Evolutionary conservation across 305 asterid species (phyloP), one percentile per base, ranked within the genome.

Genomic region (Salvia sclarea): DNA sequence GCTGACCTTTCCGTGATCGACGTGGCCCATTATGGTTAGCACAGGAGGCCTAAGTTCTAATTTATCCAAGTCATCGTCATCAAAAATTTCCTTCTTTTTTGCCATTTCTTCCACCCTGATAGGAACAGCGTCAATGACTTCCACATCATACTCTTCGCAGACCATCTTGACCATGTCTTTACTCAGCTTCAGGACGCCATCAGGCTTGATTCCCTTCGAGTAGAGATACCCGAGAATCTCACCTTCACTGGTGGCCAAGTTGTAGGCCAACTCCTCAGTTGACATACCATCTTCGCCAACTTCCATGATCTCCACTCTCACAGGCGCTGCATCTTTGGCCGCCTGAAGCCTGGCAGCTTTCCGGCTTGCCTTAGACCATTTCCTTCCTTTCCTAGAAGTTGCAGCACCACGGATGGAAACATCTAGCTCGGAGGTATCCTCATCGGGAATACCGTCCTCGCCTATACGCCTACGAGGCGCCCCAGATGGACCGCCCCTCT

Each of bases 1-100:
- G 61, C 82, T 65, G 65, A 91, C 99, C 95, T 95, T 95, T 82
- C 99, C 99, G 78, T 95, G 99, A 80, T 95, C 99, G 72, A 95
- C 99, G 70, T 95, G 99, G 35, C 99, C 98, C 99, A 95, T 95
- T 72, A 95, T 91, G 69, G 99, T 91, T 63, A 95, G 75, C 70
- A 95, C 96, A 38, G 99, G 97, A 69, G 99, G 97, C 75, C 99
- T 80, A 61, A 88, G 85, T 83, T 85, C 83, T 75, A 95, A 78
- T 35, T 89, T 88, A 76, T 89, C 98, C 62, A 95, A 65, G 81
- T 95, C 99, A 24, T 91, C 95, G 70, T 86, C 98, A 74, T 91
- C 96, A 22, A 95, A 22, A 68, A 84, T 82, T 76, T 89, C 88
- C 84, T 82, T 91, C 85, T 95, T 95, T 76, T 89, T 95, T 14